Percentiles rank a stretch among this genome's conserved stretches.
These are phyloP conservation scores for Phylloporus rhodoxanthus DNA, from an alignment of 768 basidiomycete species.

Conservation along the genomic window DNA sequence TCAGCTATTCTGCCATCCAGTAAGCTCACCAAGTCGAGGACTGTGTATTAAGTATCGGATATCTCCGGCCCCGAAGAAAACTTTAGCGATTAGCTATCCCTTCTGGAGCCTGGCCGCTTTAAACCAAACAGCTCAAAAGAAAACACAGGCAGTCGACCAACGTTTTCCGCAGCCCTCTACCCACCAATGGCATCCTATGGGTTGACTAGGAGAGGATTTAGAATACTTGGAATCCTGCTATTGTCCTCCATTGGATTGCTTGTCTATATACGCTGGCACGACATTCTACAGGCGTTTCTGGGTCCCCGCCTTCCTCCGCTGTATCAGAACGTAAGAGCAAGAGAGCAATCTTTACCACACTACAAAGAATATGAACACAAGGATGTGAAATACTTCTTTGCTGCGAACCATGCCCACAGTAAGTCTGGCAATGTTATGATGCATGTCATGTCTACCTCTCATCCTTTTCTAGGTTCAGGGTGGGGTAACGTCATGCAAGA, in stretches of 20 bases:
- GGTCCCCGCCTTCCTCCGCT: constrained; percentile 33
- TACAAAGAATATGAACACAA: constrained; percentile 34
- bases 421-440: constrained; percentile 3
- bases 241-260: constrained; percentile 12
- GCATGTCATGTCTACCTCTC: not conserved
- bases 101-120: too few species aligned
- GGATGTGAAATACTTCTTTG: constrained; percentile 39
- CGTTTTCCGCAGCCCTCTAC: not conserved
- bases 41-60: not conserved
- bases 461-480: constrained; percentile 27
- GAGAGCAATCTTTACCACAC: constrained; percentile 39
- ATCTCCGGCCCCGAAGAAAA: not conserved
- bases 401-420: constrained; percentile 44
- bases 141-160: not conserved
- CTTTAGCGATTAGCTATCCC: not conserved
- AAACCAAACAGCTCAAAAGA: constrained; percentile 3
- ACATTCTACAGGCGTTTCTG: not conserved
- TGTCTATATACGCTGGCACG: constrained; percentile 8
- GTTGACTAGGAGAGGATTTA: constrained; percentile 24
- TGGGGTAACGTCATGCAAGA: constrained; percentile 42
- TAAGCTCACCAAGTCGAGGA: not conserved
- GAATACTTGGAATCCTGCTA: constrained; percentile 7
- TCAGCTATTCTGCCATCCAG: not conserved
- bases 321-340: constrained; percentile 34
- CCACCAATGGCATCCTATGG: constrained; percentile 16